Evolutionary conservation across 1,284 basidiomycete genomes (phyloP).

Genomic region (Rhodotorula sp.): DNA sequence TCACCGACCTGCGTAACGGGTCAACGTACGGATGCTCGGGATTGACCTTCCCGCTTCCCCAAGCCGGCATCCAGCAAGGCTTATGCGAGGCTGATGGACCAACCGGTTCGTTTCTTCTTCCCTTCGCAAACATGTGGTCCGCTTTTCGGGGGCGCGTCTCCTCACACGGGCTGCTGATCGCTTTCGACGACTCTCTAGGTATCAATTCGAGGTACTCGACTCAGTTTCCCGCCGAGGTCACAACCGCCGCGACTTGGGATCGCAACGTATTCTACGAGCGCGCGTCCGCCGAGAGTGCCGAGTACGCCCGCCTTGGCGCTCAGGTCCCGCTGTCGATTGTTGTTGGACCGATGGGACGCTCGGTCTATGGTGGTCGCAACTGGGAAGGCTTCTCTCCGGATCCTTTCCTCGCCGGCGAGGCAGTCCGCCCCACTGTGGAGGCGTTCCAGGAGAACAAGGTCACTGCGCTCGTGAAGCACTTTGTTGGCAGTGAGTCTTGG

Average conservation of each 20-base stretch:
- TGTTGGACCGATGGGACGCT: constrained; percentile 13
- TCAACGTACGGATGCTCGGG: background rate
- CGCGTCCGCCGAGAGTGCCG: constrained; percentile 52
- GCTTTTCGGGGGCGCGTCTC: too few relatives aligned
- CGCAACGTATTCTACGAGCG: constrained; percentile 51
- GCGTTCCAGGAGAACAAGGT: constrained; percentile 72
- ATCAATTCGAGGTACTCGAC: constrained; percentile 15
- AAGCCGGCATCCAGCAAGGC: background rate
- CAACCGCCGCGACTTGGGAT: constrained; percentile 54
- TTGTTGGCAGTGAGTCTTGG: constrained; percentile 38
- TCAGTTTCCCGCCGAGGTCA: constrained; percentile 52
- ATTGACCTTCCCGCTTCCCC: background rate
- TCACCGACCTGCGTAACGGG: background rate
- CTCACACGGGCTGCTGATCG: too few relatives aligned
- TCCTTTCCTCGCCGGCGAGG: constrained; percentile 9
- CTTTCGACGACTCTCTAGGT: background rate
- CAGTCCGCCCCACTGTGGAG: background rate
- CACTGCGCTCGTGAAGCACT: constrained; percentile 20
- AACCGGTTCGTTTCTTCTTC: background rate
- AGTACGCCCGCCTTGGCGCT: constrained; percentile 65
- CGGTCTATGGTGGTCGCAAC: constrained; percentile 59
- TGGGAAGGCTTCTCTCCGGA: constrained; percentile 74
- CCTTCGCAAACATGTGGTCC: too few relatives aligned
- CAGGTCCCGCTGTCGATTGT: constrained; percentile 58
- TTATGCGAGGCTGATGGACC: constrained; percentile 12